phyloP scores from a whole-genome alignment of 306 rosid species.

The Malus sieversii region DNA sequence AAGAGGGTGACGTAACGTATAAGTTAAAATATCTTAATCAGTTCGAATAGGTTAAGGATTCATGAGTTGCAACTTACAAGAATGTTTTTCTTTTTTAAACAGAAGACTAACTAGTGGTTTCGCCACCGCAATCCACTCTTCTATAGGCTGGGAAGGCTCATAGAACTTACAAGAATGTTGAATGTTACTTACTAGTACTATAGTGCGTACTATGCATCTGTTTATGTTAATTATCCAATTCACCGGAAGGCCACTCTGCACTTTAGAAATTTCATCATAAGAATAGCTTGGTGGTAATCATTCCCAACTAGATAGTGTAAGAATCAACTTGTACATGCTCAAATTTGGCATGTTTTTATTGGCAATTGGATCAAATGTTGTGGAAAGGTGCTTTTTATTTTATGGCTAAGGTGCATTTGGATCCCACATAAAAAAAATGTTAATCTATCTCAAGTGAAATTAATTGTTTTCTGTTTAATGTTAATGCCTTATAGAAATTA shows the following conservation, averaged over 20 bases:
- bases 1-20: too few species aligned
- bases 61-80: too few species aligned
- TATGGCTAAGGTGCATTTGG: neutral
- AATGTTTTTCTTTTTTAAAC: too few species aligned
- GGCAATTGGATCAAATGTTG: neutral
- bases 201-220: neutral
- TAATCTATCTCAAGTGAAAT: neutral
- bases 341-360: neutral
- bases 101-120: too few species aligned
- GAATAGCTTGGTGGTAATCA: conserved; percentile 6
- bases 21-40: too few species aligned
- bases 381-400: neutral
- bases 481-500: neutral
- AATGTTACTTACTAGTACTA: neutral
- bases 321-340: neutral
- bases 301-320: neutral
- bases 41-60: too few species aligned
- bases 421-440: neutral
- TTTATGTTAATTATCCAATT: neutral
- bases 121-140: too few species aligned
- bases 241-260: neutral
- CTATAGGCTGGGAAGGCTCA: too few species aligned
- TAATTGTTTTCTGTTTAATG: neutral
- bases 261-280: neutral
- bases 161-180: too few species aligned